Evolutionary conservation across 306 rosid genomes (phyloP).

Genomic region (Quillaja saponaria): DNA sequence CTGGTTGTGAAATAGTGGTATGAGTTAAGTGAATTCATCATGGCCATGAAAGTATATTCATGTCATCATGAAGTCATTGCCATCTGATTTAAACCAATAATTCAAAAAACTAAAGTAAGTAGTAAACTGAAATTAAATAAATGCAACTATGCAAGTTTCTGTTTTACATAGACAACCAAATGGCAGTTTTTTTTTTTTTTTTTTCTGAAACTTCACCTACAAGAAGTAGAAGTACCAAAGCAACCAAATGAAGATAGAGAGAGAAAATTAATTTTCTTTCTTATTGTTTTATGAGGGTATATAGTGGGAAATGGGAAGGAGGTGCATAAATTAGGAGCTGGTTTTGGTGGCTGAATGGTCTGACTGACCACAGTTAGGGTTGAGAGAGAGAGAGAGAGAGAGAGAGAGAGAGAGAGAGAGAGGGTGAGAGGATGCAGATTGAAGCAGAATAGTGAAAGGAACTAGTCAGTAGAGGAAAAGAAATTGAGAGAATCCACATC

Average conservation of each 20-base stretch:
- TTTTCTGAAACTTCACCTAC: slow-evolving; percentile 32
- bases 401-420: slow-evolving; percentile 35
- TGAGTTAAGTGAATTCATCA: slow-evolving; percentile 43
- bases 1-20: slow-evolving; percentile 28
- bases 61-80: slow-evolving; percentile 42
- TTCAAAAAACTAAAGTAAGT: not conserved
- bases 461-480: slow-evolving; percentile 57
- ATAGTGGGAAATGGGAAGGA: slow-evolving; percentile 24
- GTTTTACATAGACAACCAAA: slow-evolving; percentile 18
- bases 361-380: not conserved
- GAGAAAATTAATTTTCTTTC: not conserved
- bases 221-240: slow-evolving; percentile 12
- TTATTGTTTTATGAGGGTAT: slow-evolving; percentile 19
- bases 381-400: slow-evolving; percentile 28
- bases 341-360: slow-evolving; percentile 40
- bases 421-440: slow-evolving; percentile 31
- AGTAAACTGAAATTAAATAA: slow-evolving; percentile 18
- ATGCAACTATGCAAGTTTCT: no score
- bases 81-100: slow-evolving; percentile 13
- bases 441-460: slow-evolving; percentile 66
- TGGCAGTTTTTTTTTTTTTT: no score
- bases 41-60: slow-evolving; percentile 41
- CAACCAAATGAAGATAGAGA: slow-evolving; percentile 14
- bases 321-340: slow-evolving; percentile 43
- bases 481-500: slow-evolving; percentile 53